Percentiles rank a stretch among this genome's conserved stretches.
Evolutionary conservation across 2,329 filamentous ascomycete species (phyloP).

Genomic region (Scytalidium lignicola): DNA sequence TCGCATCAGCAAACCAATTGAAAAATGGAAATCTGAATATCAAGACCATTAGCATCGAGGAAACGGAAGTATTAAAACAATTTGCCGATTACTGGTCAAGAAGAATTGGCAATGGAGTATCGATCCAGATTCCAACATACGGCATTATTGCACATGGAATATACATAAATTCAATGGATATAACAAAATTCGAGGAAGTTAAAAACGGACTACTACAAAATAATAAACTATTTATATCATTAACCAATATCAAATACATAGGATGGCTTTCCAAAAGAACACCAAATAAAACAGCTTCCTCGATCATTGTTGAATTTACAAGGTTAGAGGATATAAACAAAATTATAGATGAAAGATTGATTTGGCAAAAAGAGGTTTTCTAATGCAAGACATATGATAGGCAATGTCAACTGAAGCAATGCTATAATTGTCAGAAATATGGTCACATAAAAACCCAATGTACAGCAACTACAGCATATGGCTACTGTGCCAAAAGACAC

Average conservation of each 20-base stretch:
- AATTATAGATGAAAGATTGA: slow-evolving; percentile 9
- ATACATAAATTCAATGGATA: no score
- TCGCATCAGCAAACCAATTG: slow-evolving; percentile 8
- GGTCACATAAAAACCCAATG: slow-evolving; percentile 15
- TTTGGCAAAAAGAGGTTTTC: slow-evolving; percentile 8
- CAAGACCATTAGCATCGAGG: slow-evolving; percentile 5
- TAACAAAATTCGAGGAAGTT: no score
- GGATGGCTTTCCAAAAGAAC: slow-evolving; percentile 4
- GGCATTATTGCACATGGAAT: no score
- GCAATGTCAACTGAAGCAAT: slow-evolving; percentile 11
- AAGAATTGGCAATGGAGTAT: slow-evolving; percentile 6
- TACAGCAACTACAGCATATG: slow-evolving; percentile 8
- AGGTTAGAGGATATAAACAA: slow-evolving; percentile 7
- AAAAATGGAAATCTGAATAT: slow-evolving; percentile 11
- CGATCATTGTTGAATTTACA: slow-evolving; percentile 9
- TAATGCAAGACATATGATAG: slow-evolving; percentile 11
- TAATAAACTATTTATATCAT: slow-evolving; percentile 7
- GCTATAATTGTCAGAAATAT: slow-evolving; percentile 13
- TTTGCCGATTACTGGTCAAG: slow-evolving; percentile 7
- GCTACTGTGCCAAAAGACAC: slow-evolving; percentile 9
- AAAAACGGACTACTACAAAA: no score
- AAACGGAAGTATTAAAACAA: slow-evolving; percentile 7
- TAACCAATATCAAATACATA: slow-evolving; percentile 7
- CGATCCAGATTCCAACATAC: slow-evolving; percentile 9
- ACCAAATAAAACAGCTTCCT: slow-evolving; percentile 4